Evolutionary conservation across 2,329 filamentous ascomycete species (phyloP), one percentile per base, ranked within the genome.

Genomic region (Neonectria hederae): DNA sequence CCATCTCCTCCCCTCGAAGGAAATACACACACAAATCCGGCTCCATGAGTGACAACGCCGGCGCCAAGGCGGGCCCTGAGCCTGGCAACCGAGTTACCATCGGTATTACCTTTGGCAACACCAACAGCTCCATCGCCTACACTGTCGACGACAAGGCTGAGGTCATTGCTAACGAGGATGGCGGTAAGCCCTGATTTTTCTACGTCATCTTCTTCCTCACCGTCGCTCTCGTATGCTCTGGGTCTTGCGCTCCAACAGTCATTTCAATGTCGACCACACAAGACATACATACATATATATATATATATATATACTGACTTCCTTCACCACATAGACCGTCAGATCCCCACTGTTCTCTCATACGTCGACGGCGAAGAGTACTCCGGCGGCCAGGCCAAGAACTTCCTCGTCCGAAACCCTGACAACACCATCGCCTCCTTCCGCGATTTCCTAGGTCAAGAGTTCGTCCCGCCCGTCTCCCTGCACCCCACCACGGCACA

Each of bases 161-260:
- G 80, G 95, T 99, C 69, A 98, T 99, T 83, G 96, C 96, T 77
- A 98, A 99, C 83, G 96, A 98, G 84, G 96, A 98, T 78, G 96
- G 96, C 86, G 93, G 93, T 94, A 79, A 76, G 89, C 82, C 49
- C 38, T 14, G 8, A 21, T 53, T 49, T 49, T 52, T 17, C 24
- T 35, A 22, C 7, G 19, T 46, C 3, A 7, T 40, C 28, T 14
- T 14, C 9, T 14, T 8, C 22, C 28, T 42, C 48, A 10, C 24
- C 62, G 21, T 4, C 24, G 19, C 32, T 21, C 19, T 21, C 9
- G 26, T 4, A 17, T 26, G 26, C 21, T 22, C 14, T 45, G 3
- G 35, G 38, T 35, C 32, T 54, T 51, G 60, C 35, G 61, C 54
- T 32, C 32, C 21, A 26, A 17, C 17, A 5, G 30, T 11, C 19